Base-by-base conservation (phyloP, 2,329 filamentous ascomycete genomes). In the Neoscytalidium dimidiatum region DNA sequence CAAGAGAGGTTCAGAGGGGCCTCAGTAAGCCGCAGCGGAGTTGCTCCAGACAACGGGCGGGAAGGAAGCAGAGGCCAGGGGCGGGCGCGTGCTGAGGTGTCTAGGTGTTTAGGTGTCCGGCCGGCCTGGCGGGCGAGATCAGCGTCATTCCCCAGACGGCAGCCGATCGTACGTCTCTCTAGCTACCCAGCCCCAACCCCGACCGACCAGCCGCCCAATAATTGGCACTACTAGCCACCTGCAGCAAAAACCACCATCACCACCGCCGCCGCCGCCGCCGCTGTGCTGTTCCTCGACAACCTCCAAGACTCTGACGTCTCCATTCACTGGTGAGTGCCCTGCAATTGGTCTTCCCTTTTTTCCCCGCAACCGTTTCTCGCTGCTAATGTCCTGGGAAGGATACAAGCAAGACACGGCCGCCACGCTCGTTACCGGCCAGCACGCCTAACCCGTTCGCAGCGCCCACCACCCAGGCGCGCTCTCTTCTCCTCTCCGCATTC, bases 1-100 rank as follows among this genome's bases (percentile, higher is more conserved):
- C 56, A 60, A 60, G 56, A 28, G 38, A 29, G 49, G 14, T n/a
- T n/a, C n/a, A n/a, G 49, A 3, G 49, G 9, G 23, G 6, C n/a
- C n/a, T n/a, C n/a, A 29, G 21, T 35, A 19, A 14, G 35, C 52
- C 43, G 52, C 31, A 33, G 52, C 31, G 52, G 53, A 58, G 53
- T 58, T 58, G 56, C 56, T 58, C 56, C 56, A 58, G 35, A 17
- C 56, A 46, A 46, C 56, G 38, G 43, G 35, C 53, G 38, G 28
- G n/a, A 14, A 9, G 52, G 9, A 23, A n/a, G 56, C 56, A 23
- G 41, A 41, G 41, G 56, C 56, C 56, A 60, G 43, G 23, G 28
- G 41, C 17, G n/a, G 56, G 28, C 38, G 56, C 56, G 56, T 46
- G 49, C 49, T 52, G 49, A 11, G n/a, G n/a, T n/a, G n/a, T n/a